Percentiles rank a stretch among this genome's conserved stretches.
Evolutionary conservation across 225 moss, liverwort and hornwort species (phyloP).

Genomic region (Bryum argenteum): DNA sequence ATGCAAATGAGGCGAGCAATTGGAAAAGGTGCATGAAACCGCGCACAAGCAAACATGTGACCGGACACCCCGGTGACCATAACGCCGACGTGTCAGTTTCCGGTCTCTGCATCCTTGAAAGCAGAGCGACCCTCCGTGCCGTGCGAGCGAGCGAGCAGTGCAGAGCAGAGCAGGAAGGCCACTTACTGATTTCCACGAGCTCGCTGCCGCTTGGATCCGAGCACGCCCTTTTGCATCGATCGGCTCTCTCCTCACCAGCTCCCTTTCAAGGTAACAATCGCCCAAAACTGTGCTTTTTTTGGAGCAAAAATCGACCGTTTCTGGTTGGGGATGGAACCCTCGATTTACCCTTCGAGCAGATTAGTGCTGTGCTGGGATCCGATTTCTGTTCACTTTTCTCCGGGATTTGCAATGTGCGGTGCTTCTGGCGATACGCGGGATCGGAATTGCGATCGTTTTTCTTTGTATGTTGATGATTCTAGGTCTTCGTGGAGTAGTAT

Average conservation of each 20-base stretch:
- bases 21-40: too few species aligned
- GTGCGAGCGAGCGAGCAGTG: too few species aligned
- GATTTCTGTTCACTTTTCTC: neutral
- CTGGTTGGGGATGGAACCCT: too few species aligned
- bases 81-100: too few species aligned
- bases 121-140: too few species aligned
- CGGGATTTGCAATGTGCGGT: slow-evolving; percentile 9
- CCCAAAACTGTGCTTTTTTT: neutral
- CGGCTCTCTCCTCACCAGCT: neutral
- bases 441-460: slow-evolving; percentile 13
- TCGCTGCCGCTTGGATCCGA: slow-evolving; percentile 9
- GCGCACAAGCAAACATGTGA: too few species aligned
- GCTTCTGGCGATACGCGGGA: neutral
- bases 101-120: too few species aligned
- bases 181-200: neutral
- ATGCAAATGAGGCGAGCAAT: too few species aligned
- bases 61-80: too few species aligned
- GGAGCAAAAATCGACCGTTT: too few species aligned
- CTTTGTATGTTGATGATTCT: neutral
- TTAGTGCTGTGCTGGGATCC: neutral
- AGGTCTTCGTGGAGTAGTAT: neutral
- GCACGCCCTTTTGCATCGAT: slow-evolving; percentile 12
- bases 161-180: too few species aligned
- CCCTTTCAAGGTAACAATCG: slow-evolving; percentile 29
- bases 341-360: too few species aligned